Percentiles rank a stretch among this genome's conserved stretches.
phyloP scores from a whole-genome alignment of 2,329 filamentous ascomycete genomes.

The Colletotrichum caudatum region DNA sequence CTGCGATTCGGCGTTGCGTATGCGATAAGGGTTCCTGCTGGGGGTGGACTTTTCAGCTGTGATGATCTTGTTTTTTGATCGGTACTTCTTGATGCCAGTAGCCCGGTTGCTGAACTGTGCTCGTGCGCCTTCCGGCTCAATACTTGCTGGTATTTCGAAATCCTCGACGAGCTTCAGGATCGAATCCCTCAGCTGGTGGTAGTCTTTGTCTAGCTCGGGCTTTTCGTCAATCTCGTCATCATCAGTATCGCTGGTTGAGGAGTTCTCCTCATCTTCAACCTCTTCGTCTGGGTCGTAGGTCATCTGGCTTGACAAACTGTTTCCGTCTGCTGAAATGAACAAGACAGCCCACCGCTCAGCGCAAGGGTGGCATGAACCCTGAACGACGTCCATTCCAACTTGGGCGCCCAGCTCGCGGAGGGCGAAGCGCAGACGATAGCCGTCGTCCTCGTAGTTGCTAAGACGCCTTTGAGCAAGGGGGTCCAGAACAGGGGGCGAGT shows the following conservation, averaged over 20 bases:
- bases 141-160: constrained; percentile 79
- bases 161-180: constrained; percentile 85
- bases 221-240: constrained; percentile 72
- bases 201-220: constrained; percentile 79
- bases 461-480: constrained; percentile 57
- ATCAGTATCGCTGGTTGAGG: constrained; percentile 69
- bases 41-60: constrained; percentile 63
- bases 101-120: constrained; percentile 79
- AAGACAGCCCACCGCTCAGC: constrained; percentile 86
- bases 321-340: constrained; percentile 81
- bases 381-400: constrained; percentile 72
- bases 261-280: constrained; percentile 71
- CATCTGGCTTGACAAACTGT: constrained; percentile 77
- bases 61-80: constrained; percentile 69
- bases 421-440: constrained; percentile 73
- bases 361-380: constrained; percentile 80
- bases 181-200: constrained; percentile 83
- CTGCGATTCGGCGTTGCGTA: constrained; percentile 43
- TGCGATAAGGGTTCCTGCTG: constrained; percentile 70
- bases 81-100: constrained; percentile 69
- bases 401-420: constrained; percentile 78
- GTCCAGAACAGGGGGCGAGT: constrained; percentile 65
- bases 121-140: constrained; percentile 69
- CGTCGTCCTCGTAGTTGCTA: constrained; percentile 72
- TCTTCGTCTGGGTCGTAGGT: constrained; percentile 77